Evolutionary conservation across 768 basidiomycete species (phyloP).

Genomic region (Naganishia friedmannii): DNA sequence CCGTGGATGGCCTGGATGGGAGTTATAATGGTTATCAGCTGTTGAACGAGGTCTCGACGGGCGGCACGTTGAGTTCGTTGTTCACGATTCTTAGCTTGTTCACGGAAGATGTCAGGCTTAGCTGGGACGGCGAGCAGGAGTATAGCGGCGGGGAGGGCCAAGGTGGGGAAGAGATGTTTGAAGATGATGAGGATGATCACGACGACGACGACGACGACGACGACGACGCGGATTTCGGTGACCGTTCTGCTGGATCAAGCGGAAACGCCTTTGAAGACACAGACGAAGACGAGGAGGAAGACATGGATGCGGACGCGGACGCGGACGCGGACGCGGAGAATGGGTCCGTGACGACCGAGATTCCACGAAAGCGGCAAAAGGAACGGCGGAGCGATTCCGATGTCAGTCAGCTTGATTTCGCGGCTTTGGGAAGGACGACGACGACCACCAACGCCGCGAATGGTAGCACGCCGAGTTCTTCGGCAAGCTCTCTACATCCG

Average conservation of each 20-base stretch:
- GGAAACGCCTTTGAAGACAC: not conserved
- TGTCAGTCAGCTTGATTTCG: constrained; percentile 48
- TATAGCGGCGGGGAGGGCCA: constrained; percentile 29
- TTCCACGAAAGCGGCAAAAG: not conserved
- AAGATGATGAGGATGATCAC: not conserved
- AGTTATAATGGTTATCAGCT: constrained; percentile 88
- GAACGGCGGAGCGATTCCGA: constrained; percentile 31
- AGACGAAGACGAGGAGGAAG: not conserved
- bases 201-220: not conserved
- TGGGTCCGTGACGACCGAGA: not conserved
- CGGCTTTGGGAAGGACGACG: constrained; percentile 17
- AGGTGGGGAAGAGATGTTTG: constrained; percentile 9
- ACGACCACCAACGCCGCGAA: too few species aligned
- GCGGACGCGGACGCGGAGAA: not conserved
- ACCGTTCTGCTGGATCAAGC: too few species aligned
- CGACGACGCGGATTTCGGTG: too few species aligned
- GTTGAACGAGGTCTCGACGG: constrained; percentile 91
- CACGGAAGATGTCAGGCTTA: constrained; percentile 69
- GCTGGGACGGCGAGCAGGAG: constrained; percentile 68
- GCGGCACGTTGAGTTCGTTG: constrained; percentile 89
- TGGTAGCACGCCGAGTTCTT: not conserved
- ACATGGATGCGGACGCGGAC: not conserved
- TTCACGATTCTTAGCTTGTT: constrained; percentile 96
- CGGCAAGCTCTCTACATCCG: not conserved
- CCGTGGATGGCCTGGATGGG: constrained; percentile 18